Base-by-base conservation (phyloP, 1,139 yeast genomes). In the Sugiyamaella xylanicola region DNA sequence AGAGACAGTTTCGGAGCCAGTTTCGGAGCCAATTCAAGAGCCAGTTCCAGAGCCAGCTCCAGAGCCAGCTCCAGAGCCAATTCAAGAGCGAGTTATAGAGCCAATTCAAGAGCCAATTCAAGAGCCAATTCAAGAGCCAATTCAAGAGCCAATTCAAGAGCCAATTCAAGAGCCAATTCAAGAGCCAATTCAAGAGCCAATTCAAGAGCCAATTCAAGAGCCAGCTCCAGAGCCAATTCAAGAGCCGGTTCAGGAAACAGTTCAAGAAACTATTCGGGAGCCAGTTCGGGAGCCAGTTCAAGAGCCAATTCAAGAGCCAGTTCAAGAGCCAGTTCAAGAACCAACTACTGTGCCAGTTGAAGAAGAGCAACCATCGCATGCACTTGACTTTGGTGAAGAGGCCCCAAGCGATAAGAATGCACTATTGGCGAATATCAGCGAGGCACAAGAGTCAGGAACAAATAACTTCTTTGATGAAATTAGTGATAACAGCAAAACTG, bases 391-490 rank as follows among this genome's bases (percentile, higher is more conserved):
- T n/a, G n/a, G n/a, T n/a, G n/a, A n/a, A n/a, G 29, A 25, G 29
- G 29, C 29, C 29, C 29, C 29, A n/a, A n/a, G n/a, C n/a, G n/a
- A n/a, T n/a, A n/a, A n/a, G n/a, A n/a, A n/a, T n/a, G n/a, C n/a
- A n/a, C n/a, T n/a, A n/a, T n/a, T n/a, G n/a, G n/a, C n/a, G n/a
- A n/a, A n/a, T n/a, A n/a, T n/a, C n/a, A n/a, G n/a, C n/a, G n/a
- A n/a, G n/a, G n/a, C n/a, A n/a, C n/a, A n/a, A n/a, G n/a, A n/a
- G n/a, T 21, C 52, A 40, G 52, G 16, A 9, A 48, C 46, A 17
- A 41, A 29, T 17, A 39, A 17, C 27, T 48, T 48, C 16, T 48
- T 43, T 42, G 53, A 50, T 9, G 40, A 36, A 2, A n/a, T n/a
- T 13, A n/a, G 11, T 21, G 27, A 21, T 41, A 25, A 41, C 17